A percentile compares a stretch with the other conserved stretches of the same genome.
phyloP scores from a whole-genome alignment of 129 eudicot species.

The Mikania micrantha region DNA sequence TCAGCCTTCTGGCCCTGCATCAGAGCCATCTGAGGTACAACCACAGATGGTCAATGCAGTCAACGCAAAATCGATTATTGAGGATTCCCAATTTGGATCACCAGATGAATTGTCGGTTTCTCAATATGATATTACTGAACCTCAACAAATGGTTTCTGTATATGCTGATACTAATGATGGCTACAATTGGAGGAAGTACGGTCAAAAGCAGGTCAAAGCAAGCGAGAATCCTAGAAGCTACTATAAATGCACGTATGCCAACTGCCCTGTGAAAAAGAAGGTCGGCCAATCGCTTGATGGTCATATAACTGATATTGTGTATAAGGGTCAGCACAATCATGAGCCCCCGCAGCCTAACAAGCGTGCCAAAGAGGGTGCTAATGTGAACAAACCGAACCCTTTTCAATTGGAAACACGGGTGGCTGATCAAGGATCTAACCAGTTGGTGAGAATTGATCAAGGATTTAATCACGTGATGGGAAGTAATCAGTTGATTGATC shows the following conservation, averaged over 20 bases:
- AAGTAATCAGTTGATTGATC: constrained; percentile 12
- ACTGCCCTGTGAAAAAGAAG: constrained; percentile 90
- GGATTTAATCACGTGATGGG: constrained; percentile 13
- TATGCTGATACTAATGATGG: constrained; percentile 68
- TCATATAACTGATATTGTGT: constrained; percentile 74
- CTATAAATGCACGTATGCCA: constrained; percentile 64
- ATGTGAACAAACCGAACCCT: constrained; percentile 20
- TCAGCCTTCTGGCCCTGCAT: constrained; percentile 24
- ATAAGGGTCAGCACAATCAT: constrained; percentile 89
- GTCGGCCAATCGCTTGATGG: constrained; percentile 77
- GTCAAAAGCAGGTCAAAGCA: constrained; percentile 90
- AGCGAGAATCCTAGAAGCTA: constrained; percentile 93
- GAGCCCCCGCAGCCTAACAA: constrained; percentile 51
- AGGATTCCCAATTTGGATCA: constrained; percentile 41
- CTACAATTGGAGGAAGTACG: constrained; percentile 95
- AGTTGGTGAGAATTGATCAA: constrained; percentile 19
- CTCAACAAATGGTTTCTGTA: constrained; percentile 23
- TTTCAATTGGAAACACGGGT: constrained; percentile 22
- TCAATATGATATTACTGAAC: constrained; percentile 36
- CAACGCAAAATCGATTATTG: constrained; percentile 28
- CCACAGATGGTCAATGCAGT: constrained; percentile 18
- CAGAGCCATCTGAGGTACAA: constrained; percentile 29
- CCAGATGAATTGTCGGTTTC: constrained; percentile 36
- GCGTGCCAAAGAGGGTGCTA: constrained; percentile 47
- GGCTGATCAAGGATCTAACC: constrained; percentile 1